A percentile compares a stretch with the other conserved stretches of the same genome.
These are phyloP conservation scores for Curvularia verruculosa DNA, from an alignment of 2,329 filamentous ascomycete genomes.

Conservation along the genomic window DNA sequence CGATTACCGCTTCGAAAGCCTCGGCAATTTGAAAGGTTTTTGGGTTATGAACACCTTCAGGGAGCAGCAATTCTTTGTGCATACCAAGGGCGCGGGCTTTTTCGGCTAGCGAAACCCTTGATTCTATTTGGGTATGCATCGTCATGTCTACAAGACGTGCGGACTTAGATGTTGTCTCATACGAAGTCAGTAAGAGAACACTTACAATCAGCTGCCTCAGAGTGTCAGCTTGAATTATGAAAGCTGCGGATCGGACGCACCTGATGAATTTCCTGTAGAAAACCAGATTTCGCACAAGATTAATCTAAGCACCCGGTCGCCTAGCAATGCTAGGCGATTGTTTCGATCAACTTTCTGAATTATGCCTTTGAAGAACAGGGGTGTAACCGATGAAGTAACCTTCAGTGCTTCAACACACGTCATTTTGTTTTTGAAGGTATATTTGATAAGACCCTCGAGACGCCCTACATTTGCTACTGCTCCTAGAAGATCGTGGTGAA, in stretches of 20 bases:
- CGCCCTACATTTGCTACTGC: conserved; percentile 20
- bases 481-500: conserved; percentile 25
- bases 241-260: conserved; percentile 3
- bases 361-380: conserved; percentile 25
- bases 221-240: conserved; percentile 5
- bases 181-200: background rate
- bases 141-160: background rate
- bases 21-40: conserved; percentile 20
- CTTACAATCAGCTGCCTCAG: conserved; percentile 10
- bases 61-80: conserved; percentile 13
- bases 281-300: conserved; percentile 28
- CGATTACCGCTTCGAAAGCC: conserved; percentile 30
- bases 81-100: conserved; percentile 18
- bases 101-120: conserved; percentile 9
- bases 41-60: background rate
- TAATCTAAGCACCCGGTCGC: conserved; percentile 26
- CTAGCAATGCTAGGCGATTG: conserved; percentile 30
- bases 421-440: conserved; percentile 31
- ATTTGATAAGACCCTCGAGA: conserved; percentile 24
- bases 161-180: background rate
- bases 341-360: conserved; percentile 15
- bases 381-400: conserved; percentile 1
- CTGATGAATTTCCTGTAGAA: conserved; percentile 14
- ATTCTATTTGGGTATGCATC: conserved; percentile 8
- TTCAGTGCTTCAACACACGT: conserved; percentile 30